Conservation (phyloP, 176 grass and related monocot species). For the Raddia distichophylla region DNA sequence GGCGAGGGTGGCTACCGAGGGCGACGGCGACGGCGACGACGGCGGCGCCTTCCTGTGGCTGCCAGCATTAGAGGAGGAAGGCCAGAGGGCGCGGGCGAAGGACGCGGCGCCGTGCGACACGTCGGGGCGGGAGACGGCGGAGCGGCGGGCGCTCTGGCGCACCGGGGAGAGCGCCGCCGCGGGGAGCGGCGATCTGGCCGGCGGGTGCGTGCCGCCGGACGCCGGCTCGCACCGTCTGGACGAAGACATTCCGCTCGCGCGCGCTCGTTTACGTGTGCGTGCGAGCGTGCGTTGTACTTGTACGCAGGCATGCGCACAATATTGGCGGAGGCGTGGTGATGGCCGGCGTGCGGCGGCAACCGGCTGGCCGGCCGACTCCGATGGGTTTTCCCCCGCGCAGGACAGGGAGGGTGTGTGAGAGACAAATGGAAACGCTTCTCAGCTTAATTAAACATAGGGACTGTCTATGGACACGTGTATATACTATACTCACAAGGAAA, state of each 20-base stretch:
- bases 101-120: not conserved
- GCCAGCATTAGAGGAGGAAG: conserved; percentile 26
- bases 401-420: conserved; percentile 21
- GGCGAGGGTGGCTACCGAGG: conserved; percentile 32
- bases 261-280: not conserved
- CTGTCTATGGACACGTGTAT: not conserved
- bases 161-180: conserved; percentile 24
- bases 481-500: not conserved
- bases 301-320: not conserved
- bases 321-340: conserved; percentile 2
- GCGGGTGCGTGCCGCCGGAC: conserved; percentile 29
- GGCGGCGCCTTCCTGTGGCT: conserved; percentile 31
- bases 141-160: conserved; percentile 34
- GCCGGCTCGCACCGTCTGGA: conserved; percentile 50
- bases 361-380: conserved; percentile 10
- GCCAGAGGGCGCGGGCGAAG: conserved; percentile 36
- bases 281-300: not conserved
- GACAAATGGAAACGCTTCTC: conserved; percentile 50
- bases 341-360: not conserved
- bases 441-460: not conserved
- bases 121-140: conserved; percentile 16
- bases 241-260: conserved; percentile 31
- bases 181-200: conserved; percentile 2
- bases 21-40: not conserved
- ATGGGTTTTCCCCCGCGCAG: conserved; percentile 3